Percentiles rank a stretch among this genome's conserved stretches.
phyloP scores from a whole-genome alignment of 108 stramenopile species.

The Cyclotella cryptica region DNA sequence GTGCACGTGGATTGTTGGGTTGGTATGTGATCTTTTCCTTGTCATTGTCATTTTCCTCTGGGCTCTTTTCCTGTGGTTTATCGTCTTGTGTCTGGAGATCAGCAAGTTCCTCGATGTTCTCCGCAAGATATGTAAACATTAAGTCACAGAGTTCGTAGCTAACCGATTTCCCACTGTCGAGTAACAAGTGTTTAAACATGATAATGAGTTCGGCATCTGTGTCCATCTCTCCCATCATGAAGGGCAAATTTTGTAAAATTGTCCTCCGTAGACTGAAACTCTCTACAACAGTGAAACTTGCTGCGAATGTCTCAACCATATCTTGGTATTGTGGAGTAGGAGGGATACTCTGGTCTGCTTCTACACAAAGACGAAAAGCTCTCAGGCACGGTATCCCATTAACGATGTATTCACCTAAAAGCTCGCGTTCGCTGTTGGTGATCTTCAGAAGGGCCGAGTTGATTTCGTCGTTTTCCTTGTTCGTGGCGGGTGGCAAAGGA shows the following conservation, averaged over 20 bases:
- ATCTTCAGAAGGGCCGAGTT: slow-evolving; percentile 62
- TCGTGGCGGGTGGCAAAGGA: slow-evolving; percentile 28
- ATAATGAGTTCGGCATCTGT: slow-evolving; percentile 77
- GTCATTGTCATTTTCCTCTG: background rate
- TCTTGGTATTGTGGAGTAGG: slow-evolving; percentile 48
- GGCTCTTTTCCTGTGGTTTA: background rate
- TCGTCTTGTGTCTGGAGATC: slow-evolving; percentile 17
- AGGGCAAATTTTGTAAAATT: slow-evolving; percentile 71
- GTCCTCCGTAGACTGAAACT: slow-evolving; percentile 75
- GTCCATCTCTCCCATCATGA: slow-evolving; percentile 83
- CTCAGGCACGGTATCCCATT: slow-evolving; percentile 85
- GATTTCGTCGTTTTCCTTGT: slow-evolving; percentile 65
- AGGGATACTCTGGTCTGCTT: slow-evolving; percentile 2
- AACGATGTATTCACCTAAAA: slow-evolving; percentile 82
- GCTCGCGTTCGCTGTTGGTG: slow-evolving; percentile 79
- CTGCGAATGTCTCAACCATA: slow-evolving; percentile 85
- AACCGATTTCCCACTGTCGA: slow-evolving; percentile 61
- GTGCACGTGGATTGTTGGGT: slow-evolving; percentile 32
- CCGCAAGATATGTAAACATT: slow-evolving; percentile 77
- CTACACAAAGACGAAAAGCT: slow-evolving; percentile 58
- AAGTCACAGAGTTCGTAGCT: slow-evolving; percentile 85
- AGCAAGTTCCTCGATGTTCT: slow-evolving; percentile 67
- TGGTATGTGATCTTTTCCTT: background rate
- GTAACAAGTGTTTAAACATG: slow-evolving; percentile 84
- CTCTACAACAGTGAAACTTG: slow-evolving; percentile 89